These are phyloP conservation scores for Euphorbia pulcherrima DNA, from an alignment of 345 rosid species.

Conservation along the genomic window DNA sequence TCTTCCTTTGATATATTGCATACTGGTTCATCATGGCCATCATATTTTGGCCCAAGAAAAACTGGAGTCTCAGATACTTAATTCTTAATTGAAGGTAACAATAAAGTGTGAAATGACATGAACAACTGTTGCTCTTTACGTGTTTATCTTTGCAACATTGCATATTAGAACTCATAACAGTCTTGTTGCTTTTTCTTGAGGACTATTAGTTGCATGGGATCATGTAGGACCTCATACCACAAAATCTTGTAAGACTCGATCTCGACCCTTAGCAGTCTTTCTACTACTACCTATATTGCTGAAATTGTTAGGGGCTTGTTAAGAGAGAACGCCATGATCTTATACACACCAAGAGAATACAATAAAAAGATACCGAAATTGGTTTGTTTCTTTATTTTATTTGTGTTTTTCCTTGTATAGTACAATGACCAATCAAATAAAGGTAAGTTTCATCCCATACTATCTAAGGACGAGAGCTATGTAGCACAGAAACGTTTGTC, in stretches of 20 bases:
- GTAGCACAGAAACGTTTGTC: too few relatives aligned
- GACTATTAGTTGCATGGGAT: background rate
- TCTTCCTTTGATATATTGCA: slow-evolving; percentile 74
- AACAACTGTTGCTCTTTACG: slow-evolving; percentile 8
- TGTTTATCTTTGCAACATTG: background rate
- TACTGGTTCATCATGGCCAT: slow-evolving; percentile 67
- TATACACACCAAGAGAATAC: background rate
- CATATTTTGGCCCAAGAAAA: slow-evolving; percentile 51
- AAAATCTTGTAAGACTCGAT: background rate
- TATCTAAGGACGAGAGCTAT: too few relatives aligned
- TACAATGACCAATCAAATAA: too few relatives aligned
- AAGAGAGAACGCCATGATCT: background rate
- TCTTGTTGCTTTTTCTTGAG: background rate
- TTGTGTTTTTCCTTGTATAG: too few relatives aligned
- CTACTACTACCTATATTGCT: background rate
- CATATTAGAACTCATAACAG: background rate
- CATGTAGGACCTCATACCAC: background rate
- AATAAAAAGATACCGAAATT: background rate
- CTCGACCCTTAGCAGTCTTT: background rate
- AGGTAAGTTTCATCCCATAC: too few relatives aligned
- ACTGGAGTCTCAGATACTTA: slow-evolving; percentile 35
- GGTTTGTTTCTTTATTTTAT: background rate
- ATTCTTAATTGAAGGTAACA: slow-evolving; percentile 58
- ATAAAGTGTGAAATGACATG: slow-evolving; percentile 1
- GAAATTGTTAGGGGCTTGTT: background rate